Percentiles rank a stretch among this genome's conserved stretches.
Evolutionary conservation across 2,329 filamentous ascomycete genomes (phyloP).

Genomic region (Balansia obtecta): DNA sequence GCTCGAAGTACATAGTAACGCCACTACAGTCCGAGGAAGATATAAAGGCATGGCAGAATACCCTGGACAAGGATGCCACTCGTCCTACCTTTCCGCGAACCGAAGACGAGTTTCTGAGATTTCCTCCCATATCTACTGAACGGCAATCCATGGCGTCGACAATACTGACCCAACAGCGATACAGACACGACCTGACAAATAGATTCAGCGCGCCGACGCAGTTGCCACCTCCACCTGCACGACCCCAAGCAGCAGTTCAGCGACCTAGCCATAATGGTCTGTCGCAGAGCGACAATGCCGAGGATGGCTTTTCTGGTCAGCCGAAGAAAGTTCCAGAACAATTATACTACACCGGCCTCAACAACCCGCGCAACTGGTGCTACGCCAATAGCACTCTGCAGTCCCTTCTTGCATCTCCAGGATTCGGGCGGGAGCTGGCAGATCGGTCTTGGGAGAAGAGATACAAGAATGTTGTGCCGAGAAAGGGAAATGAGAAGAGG

Average conservation of each 20-base stretch:
- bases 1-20: conserved; percentile 39
- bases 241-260: conserved; percentile 56
- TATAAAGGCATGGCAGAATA: conserved; percentile 67
- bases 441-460: conserved; percentile 44
- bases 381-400: conserved; percentile 91
- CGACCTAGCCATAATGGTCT: conserved; percentile 73
- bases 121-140: conserved; percentile 55
- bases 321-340: conserved; percentile 26
- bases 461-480: conserved; percentile 46
- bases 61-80: conserved; percentile 53
- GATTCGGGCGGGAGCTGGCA: conserved; percentile 54
- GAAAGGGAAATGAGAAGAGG: conserved; percentile 45
- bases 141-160: conserved; percentile 47
- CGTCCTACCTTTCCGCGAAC: conserved; percentile 48
- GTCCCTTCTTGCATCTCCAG: conserved; percentile 60
- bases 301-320: conserved; percentile 21
- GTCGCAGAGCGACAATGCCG: conserved; percentile 23
- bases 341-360: conserved; percentile 49
- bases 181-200: conserved; percentile 18
- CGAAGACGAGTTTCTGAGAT: conserved; percentile 77
- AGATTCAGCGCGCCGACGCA: conserved; percentile 31
- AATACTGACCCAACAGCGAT: conserved; percentile 11
- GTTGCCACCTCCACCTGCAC: conserved; percentile 44
- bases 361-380: conserved; percentile 73
- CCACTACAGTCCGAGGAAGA: conserved; percentile 75